Evolutionary conservation across 495 filamentous ascomycete species (phyloP), one percentile per base, ranked within the genome.

Genomic region (Hapsidospora chrysogenum): DNA sequence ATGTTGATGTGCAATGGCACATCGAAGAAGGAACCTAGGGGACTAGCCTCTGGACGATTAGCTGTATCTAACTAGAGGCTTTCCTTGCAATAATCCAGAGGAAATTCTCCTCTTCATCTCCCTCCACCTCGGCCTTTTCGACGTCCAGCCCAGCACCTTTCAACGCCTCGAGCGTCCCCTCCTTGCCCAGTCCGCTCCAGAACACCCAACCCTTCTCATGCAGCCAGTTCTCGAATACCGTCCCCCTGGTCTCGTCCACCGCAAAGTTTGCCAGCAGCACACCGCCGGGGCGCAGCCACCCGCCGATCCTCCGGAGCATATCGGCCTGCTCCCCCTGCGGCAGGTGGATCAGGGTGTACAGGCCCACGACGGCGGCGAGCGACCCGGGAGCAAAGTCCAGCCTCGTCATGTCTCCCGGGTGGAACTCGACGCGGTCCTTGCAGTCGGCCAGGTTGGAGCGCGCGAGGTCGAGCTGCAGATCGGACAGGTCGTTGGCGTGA

Each of bases 341-440:
- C n/a, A 61, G 52, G 13, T 61, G 57, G 22, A 52, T 49, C 0
- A 60, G 14, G 11, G 46, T 55, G 43, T 52, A 57, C 15, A 55
- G 44, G 9, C 27, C 57, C 0, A 52, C 27, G 3, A 58, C 39
- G 18, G 35, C 42, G 25, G 57, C 46, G 11, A 58, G 41, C 4
- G 41, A 44, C 7, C 9, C 26, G n/a, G 39, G 36, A 2, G 25
- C 5, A 20, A 54, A 60, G 4, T 17, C 15, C 10, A 56, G 49
- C 1, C 27, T 16, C 28, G 39, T 50, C 53, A 58, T 58, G 29
- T 61, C 57, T 13, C 49, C 44, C 29, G 45, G 31, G 4, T 43
- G 15, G 31, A 49, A 50, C 15, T 36, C 33, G 17, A 50, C 33
- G 3, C 44, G 37, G 1, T 20, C 31, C 2, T 18, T 36, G 16